Evolutionary conservation across 1,284 basidiomycete genomes (phyloP).

Genomic region (Sanguinoderma infundibulare): DNA sequence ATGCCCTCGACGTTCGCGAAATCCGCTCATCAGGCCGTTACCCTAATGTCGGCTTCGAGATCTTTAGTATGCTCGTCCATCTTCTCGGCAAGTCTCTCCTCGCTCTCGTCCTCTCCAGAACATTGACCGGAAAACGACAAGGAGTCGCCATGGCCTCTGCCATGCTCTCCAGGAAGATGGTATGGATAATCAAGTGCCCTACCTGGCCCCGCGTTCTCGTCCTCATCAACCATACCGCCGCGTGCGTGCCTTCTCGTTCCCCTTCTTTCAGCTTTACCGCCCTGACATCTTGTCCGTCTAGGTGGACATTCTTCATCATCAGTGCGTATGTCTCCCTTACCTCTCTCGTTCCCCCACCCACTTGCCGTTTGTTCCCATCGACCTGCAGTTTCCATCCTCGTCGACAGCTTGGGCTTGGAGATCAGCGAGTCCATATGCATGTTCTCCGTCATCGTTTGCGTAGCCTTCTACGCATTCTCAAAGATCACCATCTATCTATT

Average conservation of each 20-base stretch:
- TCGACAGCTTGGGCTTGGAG: constrained; percentile 44
- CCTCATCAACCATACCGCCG: constrained; percentile 35
- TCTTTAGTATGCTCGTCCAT: constrained; percentile 33
- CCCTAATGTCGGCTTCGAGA: constrained; percentile 30
- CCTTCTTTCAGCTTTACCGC: neutral
- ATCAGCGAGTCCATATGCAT: constrained; percentile 35
- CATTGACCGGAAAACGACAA: constrained; percentile 9
- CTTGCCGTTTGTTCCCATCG: too few species aligned
- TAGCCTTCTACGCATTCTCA: constrained; percentile 42
- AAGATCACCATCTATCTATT: constrained; percentile 46
- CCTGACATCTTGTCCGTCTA: neutral
- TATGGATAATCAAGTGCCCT: neutral
- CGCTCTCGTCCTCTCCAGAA: neutral
- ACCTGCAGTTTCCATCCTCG: constrained; percentile 38
- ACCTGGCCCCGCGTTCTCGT: constrained; percentile 35
- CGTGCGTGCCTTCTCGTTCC: constrained; percentile 28
- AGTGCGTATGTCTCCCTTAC: constrained; percentile 26
- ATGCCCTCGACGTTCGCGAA: neutral
- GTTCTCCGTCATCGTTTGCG: constrained; percentile 42
- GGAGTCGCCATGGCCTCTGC: constrained; percentile 37
- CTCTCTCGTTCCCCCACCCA: neutral
- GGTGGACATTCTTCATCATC: constrained; percentile 41
- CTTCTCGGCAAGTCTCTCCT: constrained; percentile 28
- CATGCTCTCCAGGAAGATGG: constrained; percentile 36
- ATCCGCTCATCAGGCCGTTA: constrained; percentile 18